phyloP scores from a whole-genome alignment of 2,329 filamentous ascomycete genomes.

The Xylariomycetidae sp. region DNA sequence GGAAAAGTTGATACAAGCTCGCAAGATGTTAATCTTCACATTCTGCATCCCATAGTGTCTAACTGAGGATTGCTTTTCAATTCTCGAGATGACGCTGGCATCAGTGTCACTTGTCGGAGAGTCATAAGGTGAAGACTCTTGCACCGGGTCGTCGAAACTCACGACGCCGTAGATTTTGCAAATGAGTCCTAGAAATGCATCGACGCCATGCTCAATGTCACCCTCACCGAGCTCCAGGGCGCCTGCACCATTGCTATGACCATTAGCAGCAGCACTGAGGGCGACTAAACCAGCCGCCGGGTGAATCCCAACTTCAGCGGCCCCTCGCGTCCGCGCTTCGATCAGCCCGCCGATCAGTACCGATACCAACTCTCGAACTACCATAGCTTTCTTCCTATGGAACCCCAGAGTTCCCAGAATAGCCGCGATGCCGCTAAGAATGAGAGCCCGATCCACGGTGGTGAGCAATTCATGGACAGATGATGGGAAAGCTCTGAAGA shows the following conservation, averaged over 20 bases:
- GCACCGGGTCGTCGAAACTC: constrained; percentile 36
- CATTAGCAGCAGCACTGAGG: constrained; percentile 53
- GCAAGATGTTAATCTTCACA: constrained; percentile 81
- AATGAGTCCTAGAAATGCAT: constrained; percentile 55
- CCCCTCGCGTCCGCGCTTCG: constrained; percentile 85
- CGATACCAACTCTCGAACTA: constrained; percentile 79
- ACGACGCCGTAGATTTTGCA: constrained; percentile 63
- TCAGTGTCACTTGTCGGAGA: constrained; percentile 41
- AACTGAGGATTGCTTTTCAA: constrained; percentile 52
- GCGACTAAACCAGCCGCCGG: constrained; percentile 82
- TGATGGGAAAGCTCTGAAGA: constrained; percentile 68
- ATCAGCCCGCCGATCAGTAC: constrained; percentile 80
- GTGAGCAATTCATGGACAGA: constrained; percentile 63
- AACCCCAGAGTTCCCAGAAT: constrained; percentile 76
- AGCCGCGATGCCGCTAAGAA: constrained; percentile 82
- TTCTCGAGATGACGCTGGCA: constrained; percentile 49
- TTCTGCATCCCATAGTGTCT: constrained; percentile 72
- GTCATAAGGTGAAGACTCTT: constrained; percentile 19
- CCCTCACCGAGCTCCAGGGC: constrained; percentile 59
- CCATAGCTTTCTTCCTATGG: constrained; percentile 84
- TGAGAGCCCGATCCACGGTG: constrained; percentile 69
- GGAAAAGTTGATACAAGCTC: constrained; percentile 87
- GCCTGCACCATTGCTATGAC: constrained; percentile 45
- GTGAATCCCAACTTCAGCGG: constrained; percentile 94
- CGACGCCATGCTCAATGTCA: constrained; percentile 63